Conservation (phyloP, 2,329 filamentous ascomycete species). For the Grosmannia clavigera region DNA sequence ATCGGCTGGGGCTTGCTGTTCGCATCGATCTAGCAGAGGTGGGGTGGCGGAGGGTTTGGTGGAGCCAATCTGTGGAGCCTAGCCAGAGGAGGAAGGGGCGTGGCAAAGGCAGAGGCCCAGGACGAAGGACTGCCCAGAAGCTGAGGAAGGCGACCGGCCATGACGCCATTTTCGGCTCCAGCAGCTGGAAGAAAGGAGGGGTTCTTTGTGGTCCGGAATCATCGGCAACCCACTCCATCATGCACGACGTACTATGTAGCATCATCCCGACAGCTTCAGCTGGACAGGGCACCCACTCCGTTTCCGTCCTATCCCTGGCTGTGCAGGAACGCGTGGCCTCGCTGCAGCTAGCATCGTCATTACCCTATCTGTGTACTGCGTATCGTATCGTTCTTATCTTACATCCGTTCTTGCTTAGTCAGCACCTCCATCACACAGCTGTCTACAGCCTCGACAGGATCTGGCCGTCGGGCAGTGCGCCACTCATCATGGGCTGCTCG, state of each 20-base stretch:
- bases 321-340: too few relatives aligned
- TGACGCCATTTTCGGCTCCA: not conserved
- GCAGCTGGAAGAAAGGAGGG: not conserved
- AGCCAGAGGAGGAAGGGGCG: not conserved
- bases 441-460: slow-evolving; percentile 22
- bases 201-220: not conserved
- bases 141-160: not conserved
- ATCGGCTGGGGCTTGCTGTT: not conserved
- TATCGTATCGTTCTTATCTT: not conserved
- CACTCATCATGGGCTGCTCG: slow-evolving; percentile 36
- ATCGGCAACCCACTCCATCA: not conserved
- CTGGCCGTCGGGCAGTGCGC: slow-evolving; percentile 26
- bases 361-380: not conserved
- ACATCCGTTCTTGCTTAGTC: too few relatives aligned
- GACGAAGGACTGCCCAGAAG: too few relatives aligned
- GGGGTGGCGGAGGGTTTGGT: not conserved
- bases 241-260: too few relatives aligned
- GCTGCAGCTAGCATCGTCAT: too few relatives aligned
- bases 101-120: too few relatives aligned
- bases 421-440: too few relatives aligned
- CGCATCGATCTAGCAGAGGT: not conserved
- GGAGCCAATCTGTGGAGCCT: not conserved
- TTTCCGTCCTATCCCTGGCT: too few relatives aligned
- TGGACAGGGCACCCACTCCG: too few relatives aligned
- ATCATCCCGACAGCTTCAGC: too few relatives aligned